Evolutionary conservation across 345 rosid genomes (phyloP).

Genomic region (Dipteronia sinensis): DNA sequence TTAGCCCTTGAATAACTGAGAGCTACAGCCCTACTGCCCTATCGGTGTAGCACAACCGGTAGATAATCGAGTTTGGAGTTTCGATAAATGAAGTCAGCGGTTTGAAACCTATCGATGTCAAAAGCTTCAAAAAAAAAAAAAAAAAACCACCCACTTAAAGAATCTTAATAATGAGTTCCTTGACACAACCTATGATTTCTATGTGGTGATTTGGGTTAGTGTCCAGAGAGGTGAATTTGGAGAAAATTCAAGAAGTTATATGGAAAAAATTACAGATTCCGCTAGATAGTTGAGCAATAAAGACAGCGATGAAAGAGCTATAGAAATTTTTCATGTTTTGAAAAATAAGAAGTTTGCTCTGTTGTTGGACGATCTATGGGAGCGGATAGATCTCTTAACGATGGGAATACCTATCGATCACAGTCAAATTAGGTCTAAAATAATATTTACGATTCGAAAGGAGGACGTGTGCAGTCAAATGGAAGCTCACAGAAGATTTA

Average conservation of each 20-base stretch:
- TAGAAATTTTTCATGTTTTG: neutral
- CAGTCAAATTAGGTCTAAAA: conserved; percentile 3
- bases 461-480: conserved; percentile 29
- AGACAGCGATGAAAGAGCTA: neutral
- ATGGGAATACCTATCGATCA: conserved; percentile 26
- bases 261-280: neutral
- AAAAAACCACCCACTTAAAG: conserved; percentile 10
- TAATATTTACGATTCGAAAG: conserved; percentile 32
- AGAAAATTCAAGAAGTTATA: neutral
- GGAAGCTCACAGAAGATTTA: conserved; percentile 22
- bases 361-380: conserved; percentile 18
- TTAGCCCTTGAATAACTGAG: too few species aligned
- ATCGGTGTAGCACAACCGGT: too few species aligned
- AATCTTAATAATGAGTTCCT: neutral
- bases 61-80: too few species aligned
- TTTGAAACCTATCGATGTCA: too few species aligned
- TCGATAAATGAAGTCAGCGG: too few species aligned
- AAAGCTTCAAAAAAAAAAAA: too few species aligned
- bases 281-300: neutral
- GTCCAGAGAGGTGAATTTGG: neutral
- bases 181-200: neutral
- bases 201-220: neutral
- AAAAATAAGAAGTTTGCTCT: conserved; percentile 16
- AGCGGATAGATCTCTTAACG: neutral
- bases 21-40: too few species aligned